Base-by-base conservation (phyloP, 257 asterid species). In the Nicotiana tomentosiformis region DNA sequence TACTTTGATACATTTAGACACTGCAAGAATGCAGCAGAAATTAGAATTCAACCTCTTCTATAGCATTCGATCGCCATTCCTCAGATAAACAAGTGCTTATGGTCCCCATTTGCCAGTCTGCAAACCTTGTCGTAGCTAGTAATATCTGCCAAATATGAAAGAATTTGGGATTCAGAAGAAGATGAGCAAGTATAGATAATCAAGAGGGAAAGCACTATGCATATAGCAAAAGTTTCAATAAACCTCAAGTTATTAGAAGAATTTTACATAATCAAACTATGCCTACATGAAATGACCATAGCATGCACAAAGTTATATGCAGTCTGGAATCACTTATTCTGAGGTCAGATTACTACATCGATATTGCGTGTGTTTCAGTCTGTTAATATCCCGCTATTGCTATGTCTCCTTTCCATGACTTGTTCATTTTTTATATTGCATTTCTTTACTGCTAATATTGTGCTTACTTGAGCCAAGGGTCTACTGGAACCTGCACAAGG, bases 41-140 rank as follows among this genome's bases (percentile, higher is more conserved):
- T 0, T 15, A 49, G 62, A 46, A 10, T 15, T 0, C 23, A 12
- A n/a, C 58, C 33, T 10, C 77, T 69, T 39, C 12, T 12, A 69
- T 39, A 20, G 60, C 57, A n/a, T 20, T 30, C 6, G 32, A 18
- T 49, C 7, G 10, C 57, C 35, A 56, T 35, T 78, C 56, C 86
- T 92, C 85, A 91, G 80, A 90, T 86, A 81, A 94, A 91, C 90
- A 93, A 76, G 87, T 91, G 93, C 66, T 91, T 91, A 83, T 82
- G 88, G 66, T 91, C 93, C 80, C 97, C 97, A 84, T 93, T 94
- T 33, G 98, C 97, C 78, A 87, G 90, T 82, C 88, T 90, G 82
- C 97, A 94, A 32, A 94, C 84, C 20, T 81, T 89, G 81, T 94
- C 91, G 87, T 92, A 94, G 87, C 84, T 80, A 68, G 74, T 83